phyloP scores from a whole-genome alignment of 169 alveolate species.

The Plasmodium coatneyi region DNA sequence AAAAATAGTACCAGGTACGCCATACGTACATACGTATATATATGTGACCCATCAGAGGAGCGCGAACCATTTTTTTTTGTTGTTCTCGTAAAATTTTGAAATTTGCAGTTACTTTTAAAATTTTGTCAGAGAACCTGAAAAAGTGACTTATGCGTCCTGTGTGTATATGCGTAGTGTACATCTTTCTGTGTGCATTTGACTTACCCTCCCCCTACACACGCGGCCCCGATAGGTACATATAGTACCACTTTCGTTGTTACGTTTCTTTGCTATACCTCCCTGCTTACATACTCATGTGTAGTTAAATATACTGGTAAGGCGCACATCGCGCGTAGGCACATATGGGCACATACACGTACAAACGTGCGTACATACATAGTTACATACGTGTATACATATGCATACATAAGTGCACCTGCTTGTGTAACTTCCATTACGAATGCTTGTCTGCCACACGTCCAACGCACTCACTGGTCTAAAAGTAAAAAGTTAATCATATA shows the following conservation, averaged over 20 bases:
- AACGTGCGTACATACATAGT: neutral
- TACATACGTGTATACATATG: neutral
- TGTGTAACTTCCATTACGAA: neutral
- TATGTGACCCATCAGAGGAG: neutral
- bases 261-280: neutral
- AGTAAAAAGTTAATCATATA: neutral
- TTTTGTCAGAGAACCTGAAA: neutral
- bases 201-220: neutral
- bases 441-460: neutral
- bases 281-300: neutral
- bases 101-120: neutral
- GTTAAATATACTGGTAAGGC: neutral
- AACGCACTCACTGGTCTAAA: neutral
- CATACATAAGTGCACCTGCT: neutral
- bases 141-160: neutral
- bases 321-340: neutral
- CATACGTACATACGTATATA: neutral
- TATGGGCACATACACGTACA: neutral
- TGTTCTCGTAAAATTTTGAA: conserved; percentile 8
- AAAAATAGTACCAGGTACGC: neutral
- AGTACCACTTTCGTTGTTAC: neutral
- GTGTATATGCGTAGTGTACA: neutral
- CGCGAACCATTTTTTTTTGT: neutral
- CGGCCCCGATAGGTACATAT: neutral
- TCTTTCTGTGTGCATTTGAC: neutral